Evolutionary conservation across 441 rosid species (phyloP).

Genomic region (Adansonia gregorii): DNA sequence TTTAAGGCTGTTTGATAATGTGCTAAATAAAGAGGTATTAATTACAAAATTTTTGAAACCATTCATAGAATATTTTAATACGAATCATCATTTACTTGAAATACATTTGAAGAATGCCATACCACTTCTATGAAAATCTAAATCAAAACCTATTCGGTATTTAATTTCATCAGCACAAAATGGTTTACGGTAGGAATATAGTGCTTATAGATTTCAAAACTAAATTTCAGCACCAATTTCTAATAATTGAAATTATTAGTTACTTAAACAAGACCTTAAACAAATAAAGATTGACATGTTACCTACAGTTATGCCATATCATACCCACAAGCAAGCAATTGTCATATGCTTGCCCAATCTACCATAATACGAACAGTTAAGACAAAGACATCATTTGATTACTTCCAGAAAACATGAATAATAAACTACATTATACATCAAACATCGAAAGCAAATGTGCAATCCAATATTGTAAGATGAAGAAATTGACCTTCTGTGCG

Average conservation of each 20-base stretch:
- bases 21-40: background rate
- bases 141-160: background rate
- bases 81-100: background rate
- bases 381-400: background rate
- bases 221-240: constrained; percentile 45
- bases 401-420: background rate
- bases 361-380: background rate
- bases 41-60: background rate
- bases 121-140: background rate
- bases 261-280: background rate
- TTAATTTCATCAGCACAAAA: background rate
- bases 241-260: background rate
- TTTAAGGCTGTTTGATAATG: background rate
- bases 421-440: background rate
- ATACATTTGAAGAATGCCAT: background rate
- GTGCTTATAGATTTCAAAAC: constrained; percentile 30
- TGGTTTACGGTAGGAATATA: background rate
- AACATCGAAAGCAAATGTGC: background rate
- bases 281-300: background rate
- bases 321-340: background rate
- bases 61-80: background rate
- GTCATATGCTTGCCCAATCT: background rate
- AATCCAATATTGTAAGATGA: background rate
- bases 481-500: constrained; percentile 57
- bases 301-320: background rate